Base-by-base conservation (phyloP, 768 basidiomycete genomes). In the Panellus pusillus region DNA sequence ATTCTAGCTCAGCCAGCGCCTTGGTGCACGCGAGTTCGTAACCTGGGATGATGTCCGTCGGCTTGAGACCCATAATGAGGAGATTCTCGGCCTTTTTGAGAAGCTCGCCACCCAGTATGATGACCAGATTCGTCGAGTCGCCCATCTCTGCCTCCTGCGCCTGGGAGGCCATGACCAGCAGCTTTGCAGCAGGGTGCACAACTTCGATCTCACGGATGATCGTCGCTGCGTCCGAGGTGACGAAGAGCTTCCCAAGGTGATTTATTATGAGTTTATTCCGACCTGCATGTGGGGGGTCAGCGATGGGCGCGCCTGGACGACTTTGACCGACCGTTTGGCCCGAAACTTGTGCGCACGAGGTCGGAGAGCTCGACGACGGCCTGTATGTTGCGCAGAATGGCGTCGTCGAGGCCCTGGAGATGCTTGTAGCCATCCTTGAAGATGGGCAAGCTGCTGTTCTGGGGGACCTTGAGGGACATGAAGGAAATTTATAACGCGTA, bases 361-460 rank as follows among this genome's bases (percentile, higher is more conserved):
- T 97, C 87, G 31, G 92, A 91, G 38, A 99, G 79, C 67, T 99
- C 96, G 41, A 85, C 79, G n/a, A 98, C 93, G 9, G 97, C 97
- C 65, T 93, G 86, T 65, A 98, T 96, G 74, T 97, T 97, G 60
- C 96, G 83, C 61, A 99, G 77, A 31, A 98, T 89, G n/a, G 96
- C 94, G 65, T 99, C 96, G 68, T 99, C 96, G 54, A 99, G 77
- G 1, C 96, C 96, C 72, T 86, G 82, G 35, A 93, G 74, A 66
- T 93, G 85, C 87, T 96, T 97, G 82, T 93, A 94, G 20, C 96
- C 96, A 29, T 97, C 92, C 71, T 98, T 98, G 81, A 99, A 98
- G 37, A 99, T 83, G 70, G 94, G 93, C 38, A 94, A 67, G 59
- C 87, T 90, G 67, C 84, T 88, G 48, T 87, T 76, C 71, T 94